These are phyloP conservation scores for Conringia planisiliqua DNA, from an alignment of 345 rosid species.

Conservation along the genomic window DNA sequence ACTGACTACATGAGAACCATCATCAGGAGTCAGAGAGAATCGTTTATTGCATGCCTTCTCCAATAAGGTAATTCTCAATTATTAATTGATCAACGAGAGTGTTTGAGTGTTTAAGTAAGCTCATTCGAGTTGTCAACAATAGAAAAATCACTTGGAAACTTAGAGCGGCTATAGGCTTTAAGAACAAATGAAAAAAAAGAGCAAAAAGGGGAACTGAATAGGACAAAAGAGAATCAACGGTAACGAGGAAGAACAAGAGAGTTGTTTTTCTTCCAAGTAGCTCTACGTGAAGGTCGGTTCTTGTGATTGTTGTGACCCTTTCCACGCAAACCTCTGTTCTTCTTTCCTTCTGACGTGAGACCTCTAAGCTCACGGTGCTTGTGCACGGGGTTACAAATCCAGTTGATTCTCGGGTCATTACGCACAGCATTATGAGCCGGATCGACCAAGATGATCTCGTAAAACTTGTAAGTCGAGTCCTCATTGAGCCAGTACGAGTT, in stretches of 20 bases:
- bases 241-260: background rate
- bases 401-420: background rate
- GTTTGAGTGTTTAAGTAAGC: too few species aligned
- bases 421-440: background rate
- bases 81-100: too few species aligned
- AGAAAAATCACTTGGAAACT: too few species aligned
- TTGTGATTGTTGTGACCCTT: background rate
- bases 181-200: too few species aligned
- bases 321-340: background rate
- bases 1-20: too few species aligned
- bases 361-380: background rate
- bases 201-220: too few species aligned
- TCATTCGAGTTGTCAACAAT: too few species aligned
- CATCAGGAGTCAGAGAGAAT: too few species aligned
- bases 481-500: background rate
- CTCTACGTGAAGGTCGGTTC: background rate
- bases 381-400: background rate
- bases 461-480: background rate
- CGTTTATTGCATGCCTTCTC: too few species aligned
- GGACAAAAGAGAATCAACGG: too few species aligned
- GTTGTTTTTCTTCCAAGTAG: background rate
- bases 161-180: too few species aligned
- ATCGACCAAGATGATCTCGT: background rate
- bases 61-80: too few species aligned
- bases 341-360: background rate